Base-by-base conservation (phyloP, 139 green algal species). In the Chlorella sp. region DNA sequence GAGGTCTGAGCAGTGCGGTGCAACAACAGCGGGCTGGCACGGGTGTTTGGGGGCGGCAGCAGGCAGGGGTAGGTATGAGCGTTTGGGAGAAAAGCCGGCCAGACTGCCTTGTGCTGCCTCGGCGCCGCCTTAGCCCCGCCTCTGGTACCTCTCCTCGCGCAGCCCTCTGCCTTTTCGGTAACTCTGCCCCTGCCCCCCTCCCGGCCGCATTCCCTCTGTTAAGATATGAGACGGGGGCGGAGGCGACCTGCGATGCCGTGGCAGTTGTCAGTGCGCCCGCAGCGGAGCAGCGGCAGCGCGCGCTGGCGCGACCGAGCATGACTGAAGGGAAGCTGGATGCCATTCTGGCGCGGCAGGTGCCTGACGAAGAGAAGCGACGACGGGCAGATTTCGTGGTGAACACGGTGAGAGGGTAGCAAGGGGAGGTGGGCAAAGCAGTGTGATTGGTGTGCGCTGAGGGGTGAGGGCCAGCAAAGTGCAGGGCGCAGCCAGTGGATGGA, bases 301-400 rank as follows among this genome's bases (percentile, higher is more conserved):
- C 98, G 75, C 90, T 99, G 81, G 93, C 92, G 40, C 90, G 97
- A 40, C 94, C 95, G 0, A 95, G 94, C 61, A 98, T 98, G 96
- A 97, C 88, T 11, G 68, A 88, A 64, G 95, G 92, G 0, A 99
- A 97, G 89, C 91, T 98, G 24, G 83, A 95, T 24, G 91, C 90
- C 1, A 97, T 99, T 14, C 86, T 97, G 21, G 83, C 90, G 18
- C 90, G 95, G 7, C 95, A 99, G 79, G 88, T 97, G 2, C 94
- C 96, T 22, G 96, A 98, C 68, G 93, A 83, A 30, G 94, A 97
- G 86, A 98, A 98, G 90, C 90, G 96, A 19, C n/a, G 19, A 48
- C 77, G 88, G 15, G 96, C 96, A 22, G 93, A 97, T 66, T 95
- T 93, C 83, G 90, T 97, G 9, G 95, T 98, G 34, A 93, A 98